A percentile compares a stretch with the other conserved stretches of the same genome.
These are phyloP conservation scores for Rhodamnia argentea DNA, from an alignment of 345 rosid species.

Conservation along the genomic window DNA sequence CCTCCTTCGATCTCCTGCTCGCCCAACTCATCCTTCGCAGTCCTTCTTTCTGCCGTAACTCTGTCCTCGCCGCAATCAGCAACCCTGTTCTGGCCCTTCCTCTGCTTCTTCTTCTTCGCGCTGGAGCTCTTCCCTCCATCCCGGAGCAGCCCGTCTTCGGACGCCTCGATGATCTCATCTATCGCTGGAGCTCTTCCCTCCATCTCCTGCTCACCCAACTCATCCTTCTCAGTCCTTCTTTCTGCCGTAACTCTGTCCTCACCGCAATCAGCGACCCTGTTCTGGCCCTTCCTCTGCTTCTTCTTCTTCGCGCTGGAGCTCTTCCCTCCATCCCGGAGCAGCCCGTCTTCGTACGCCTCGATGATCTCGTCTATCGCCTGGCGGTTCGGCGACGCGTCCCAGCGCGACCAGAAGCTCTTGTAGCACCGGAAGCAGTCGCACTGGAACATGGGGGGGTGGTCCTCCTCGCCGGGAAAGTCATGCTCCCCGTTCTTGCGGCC, in stretches of 20 bases:
- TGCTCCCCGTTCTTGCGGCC: background rate
- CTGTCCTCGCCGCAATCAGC: background rate
- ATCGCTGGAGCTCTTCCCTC: too few species aligned
- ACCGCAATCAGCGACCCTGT: slow-evolving; percentile 1
- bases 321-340: background rate
- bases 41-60: background rate
- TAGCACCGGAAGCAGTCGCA: slow-evolving; percentile 38
- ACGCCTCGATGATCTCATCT: too few species aligned
- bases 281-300: slow-evolving; percentile 3
- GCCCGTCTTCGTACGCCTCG: slow-evolving; percentile 28
- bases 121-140: background rate
- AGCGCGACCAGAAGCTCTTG: slow-evolving; percentile 27
- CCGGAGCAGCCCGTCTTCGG: slow-evolving; percentile 17
- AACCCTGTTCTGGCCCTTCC: slow-evolving; percentile 2
- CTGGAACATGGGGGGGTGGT: slow-evolving; percentile 16
- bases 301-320: background rate
- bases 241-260: background rate
- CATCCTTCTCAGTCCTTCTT: background rate
- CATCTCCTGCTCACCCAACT: background rate
- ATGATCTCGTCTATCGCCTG: slow-evolving; percentile 29
- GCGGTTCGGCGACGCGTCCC: slow-evolving; percentile 33
- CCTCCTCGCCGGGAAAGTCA: background rate
- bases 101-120: slow-evolving; percentile 3
- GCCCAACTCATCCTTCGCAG: background rate
- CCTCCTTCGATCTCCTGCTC: background rate